These are phyloP conservation scores for Asparagopsis taxiformis DNA, from an alignment of 31 red algal species.

Conservation along the genomic window DNA sequence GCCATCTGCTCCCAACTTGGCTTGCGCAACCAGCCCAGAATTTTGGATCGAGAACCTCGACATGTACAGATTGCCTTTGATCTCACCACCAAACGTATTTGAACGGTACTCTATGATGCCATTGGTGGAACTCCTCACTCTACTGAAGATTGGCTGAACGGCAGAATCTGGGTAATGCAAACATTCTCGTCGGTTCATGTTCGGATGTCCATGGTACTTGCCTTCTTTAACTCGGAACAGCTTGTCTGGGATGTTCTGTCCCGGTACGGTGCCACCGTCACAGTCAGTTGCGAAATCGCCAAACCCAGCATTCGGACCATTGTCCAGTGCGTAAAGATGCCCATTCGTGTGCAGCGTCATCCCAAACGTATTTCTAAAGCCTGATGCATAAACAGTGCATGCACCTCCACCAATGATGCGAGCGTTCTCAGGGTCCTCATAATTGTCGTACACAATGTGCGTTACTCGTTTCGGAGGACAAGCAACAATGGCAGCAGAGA, in stretches of 20 bases:
- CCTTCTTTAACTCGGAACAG: constrained; percentile 39
- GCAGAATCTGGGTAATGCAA: constrained; percentile 33
- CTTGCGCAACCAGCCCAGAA: constrained; percentile 38
- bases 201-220: constrained; percentile 67
- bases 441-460: constrained; percentile 49
- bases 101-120: constrained; percentile 63
- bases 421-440: constrained; percentile 38
- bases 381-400: constrained; percentile 48
- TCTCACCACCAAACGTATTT: constrained; percentile 63
- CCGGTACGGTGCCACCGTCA: constrained; percentile 7
- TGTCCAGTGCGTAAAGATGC: constrained; percentile 46
- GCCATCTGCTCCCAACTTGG: constrained; percentile 42
- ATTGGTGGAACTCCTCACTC: constrained; percentile 47
- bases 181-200: constrained; percentile 50
- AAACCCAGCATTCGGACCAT: constrained; percentile 71
- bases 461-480: constrained; percentile 30
- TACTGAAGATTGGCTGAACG: constrained; percentile 30
- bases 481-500: constrained; percentile 47
- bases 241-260: constrained; percentile 31
- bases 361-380: constrained; percentile 62
- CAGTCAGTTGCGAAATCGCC: constrained; percentile 49
- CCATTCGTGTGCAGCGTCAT: constrained; percentile 55
- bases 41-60: constrained; percentile 53
- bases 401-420: constrained; percentile 39
- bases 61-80: constrained; percentile 69